Evolutionary conservation across 2,329 filamentous ascomycete species (phyloP).

Genomic region (Aureobasidium zeae): DNA sequence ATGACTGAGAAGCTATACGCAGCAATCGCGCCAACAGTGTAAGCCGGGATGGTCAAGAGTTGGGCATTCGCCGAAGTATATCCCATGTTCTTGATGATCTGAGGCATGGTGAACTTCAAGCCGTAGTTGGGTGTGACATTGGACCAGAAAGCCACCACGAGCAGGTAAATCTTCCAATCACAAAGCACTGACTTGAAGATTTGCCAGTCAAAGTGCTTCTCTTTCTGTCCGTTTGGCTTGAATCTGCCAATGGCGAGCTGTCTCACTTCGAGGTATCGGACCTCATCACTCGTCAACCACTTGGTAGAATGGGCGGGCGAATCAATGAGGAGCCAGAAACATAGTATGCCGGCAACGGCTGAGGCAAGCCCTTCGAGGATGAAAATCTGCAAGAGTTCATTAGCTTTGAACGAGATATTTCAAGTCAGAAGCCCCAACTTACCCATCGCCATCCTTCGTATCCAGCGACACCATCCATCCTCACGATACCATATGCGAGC

Average conservation of each 20-base stretch:
- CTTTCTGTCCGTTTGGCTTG: conserved; percentile 30
- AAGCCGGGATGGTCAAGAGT: conserved; percentile 65
- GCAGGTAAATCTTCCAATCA: conserved; percentile 77
- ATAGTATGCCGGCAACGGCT: conserved; percentile 55
- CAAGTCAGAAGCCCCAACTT: conserved; percentile 61
- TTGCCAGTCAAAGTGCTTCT: conserved; percentile 32
- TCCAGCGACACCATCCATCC: conserved; percentile 36
- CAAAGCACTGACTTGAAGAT: conserved; percentile 64
- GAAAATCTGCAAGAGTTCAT: conserved; percentile 41
- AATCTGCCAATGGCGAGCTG: conserved; percentile 65
- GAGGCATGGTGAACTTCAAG: conserved; percentile 69
- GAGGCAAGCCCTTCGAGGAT: conserved; percentile 56
- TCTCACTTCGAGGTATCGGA: conserved; percentile 46
- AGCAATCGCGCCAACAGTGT: conserved; percentile 59
- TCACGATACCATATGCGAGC: conserved; percentile 24
- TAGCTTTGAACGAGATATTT: conserved; percentile 59
- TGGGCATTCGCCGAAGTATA: conserved; percentile 56
- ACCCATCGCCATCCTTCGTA: conserved; percentile 33
- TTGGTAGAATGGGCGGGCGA: conserved; percentile 61
- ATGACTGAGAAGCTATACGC: conserved; percentile 63
- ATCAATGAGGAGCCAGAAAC: conserved; percentile 73
- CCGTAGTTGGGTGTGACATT: conserved; percentile 62
- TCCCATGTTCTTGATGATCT: conserved; percentile 57
- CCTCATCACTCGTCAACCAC: conserved; percentile 62
- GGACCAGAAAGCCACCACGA: conserved; percentile 67